A percentile compares a stretch with the other conserved stretches of the same genome.
Evolutionary conservation across 768 basidiomycete genomes (phyloP).

Genomic region (Russula griseocarnosa): DNA sequence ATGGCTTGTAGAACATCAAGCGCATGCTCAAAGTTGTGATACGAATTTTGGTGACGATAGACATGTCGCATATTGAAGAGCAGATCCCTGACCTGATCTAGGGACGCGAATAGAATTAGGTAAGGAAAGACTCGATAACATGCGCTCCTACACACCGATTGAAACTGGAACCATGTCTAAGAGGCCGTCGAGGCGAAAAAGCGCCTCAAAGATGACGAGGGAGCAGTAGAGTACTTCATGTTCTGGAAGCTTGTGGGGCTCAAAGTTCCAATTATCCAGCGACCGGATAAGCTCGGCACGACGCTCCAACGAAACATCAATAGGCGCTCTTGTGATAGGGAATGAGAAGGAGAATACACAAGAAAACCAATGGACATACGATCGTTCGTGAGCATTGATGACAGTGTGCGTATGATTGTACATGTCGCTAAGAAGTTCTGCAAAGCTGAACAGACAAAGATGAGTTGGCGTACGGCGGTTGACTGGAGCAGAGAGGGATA

Average conservation of each 20-base stretch:
- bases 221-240: conserved; percentile 81
- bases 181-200: conserved; percentile 78
- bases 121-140: neutral
- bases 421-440: conserved; percentile 83
- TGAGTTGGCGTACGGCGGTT: neutral
- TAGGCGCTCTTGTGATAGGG: conserved; percentile 25
- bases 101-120: neutral
- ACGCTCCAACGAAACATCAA: conserved; percentile 41
- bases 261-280: conserved; percentile 84
- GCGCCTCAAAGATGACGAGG: conserved; percentile 79
- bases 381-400: conserved; percentile 50
- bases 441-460: conserved; percentile 44
- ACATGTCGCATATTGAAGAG: conserved; percentile 86
- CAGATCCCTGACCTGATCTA: conserved; percentile 73
- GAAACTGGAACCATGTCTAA: conserved; percentile 52
- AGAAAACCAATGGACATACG: conserved; percentile 37
- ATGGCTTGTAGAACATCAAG: conserved; percentile 93
- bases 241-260: conserved; percentile 77
- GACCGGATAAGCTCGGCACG: conserved; percentile 61
- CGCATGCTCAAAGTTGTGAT: conserved; percentile 98
- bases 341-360: conserved; percentile 6
- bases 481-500: neutral
- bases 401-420: conserved; percentile 72
- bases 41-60: conserved; percentile 87
- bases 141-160: conserved; percentile 46